These are phyloP conservation scores for Corymbia maculata DNA, from an alignment of 345 rosid genomes.

Conservation along the genomic window DNA sequence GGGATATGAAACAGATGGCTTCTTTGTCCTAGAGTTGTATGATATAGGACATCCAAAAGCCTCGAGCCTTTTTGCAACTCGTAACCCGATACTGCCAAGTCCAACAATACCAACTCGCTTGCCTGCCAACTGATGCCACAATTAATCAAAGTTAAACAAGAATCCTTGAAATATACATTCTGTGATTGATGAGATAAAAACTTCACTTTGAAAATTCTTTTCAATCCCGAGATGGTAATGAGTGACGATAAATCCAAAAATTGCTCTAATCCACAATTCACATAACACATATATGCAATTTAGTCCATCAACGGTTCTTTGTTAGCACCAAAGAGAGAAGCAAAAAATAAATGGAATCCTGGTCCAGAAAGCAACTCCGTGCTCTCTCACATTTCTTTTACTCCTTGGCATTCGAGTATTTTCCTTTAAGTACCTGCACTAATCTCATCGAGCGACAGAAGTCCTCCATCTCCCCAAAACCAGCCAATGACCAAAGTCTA, in stretches of 20 bases:
- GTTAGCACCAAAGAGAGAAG: background rate
- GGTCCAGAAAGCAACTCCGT: background rate
- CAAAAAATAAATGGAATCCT: background rate
- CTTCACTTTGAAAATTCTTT: background rate
- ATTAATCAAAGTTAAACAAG: background rate
- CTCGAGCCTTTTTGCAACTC: slow-evolving; percentile 20
- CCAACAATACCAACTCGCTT: slow-evolving; percentile 27
- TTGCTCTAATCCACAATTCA: background rate
- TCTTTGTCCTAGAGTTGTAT: slow-evolving; percentile 20
- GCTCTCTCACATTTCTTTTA: background rate
- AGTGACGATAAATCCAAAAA: background rate
- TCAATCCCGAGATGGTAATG: background rate
- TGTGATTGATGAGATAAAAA: background rate
- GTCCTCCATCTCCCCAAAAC: background rate
- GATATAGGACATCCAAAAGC: slow-evolving; percentile 23
- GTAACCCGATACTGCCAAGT: slow-evolving; percentile 21
- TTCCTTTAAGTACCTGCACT: background rate
- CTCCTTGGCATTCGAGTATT: background rate
- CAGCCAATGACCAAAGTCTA: background rate
- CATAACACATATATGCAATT: background rate
- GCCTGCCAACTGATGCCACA: slow-evolving; percentile 14
- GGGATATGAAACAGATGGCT: slow-evolving; percentile 9
- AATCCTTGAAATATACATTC: background rate
- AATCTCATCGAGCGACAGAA: background rate
- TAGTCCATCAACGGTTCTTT: background rate